Conservation (phyloP, 345 rosid genomes). For the Zanthoxylum bungeanum region DNA sequence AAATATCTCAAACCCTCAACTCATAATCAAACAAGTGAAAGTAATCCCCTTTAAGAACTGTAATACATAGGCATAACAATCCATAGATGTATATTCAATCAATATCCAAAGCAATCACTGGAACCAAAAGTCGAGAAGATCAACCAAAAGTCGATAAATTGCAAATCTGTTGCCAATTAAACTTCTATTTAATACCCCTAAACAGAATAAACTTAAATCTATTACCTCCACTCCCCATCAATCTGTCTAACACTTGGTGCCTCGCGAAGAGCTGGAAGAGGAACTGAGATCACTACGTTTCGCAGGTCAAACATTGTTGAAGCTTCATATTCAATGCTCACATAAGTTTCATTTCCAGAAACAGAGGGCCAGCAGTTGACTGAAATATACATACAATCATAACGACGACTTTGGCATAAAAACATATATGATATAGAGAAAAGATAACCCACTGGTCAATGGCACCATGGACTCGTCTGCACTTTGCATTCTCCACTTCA, state of each 20-base stretch:
- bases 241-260: conserved; percentile 78
- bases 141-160: background rate
- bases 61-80: background rate
- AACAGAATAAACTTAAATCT: background rate
- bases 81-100: background rate
- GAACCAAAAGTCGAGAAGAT: background rate
- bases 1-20: background rate
- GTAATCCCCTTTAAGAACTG: background rate
- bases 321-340: conserved; percentile 97
- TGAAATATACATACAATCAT: conserved; percentile 33
- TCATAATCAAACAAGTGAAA: background rate
- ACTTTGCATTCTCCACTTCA: conserved; percentile 99
- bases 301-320: conserved; percentile 86
- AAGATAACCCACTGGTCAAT: conserved; percentile 66
- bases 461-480: conserved; percentile 98
- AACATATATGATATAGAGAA: background rate
- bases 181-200: background rate
- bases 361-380: conserved; percentile 99
- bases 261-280: conserved; percentile 96
- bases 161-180: background rate
- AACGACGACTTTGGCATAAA: conserved; percentile 16
- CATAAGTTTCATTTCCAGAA: conserved; percentile 94
- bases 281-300: conserved; percentile 79
- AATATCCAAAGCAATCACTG: background rate
- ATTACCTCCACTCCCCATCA: conserved; percentile 97